These are phyloP conservation scores for Apiospora malaysiana DNA, from an alignment of 2,329 filamentous ascomycete species.

Conservation along the genomic window DNA sequence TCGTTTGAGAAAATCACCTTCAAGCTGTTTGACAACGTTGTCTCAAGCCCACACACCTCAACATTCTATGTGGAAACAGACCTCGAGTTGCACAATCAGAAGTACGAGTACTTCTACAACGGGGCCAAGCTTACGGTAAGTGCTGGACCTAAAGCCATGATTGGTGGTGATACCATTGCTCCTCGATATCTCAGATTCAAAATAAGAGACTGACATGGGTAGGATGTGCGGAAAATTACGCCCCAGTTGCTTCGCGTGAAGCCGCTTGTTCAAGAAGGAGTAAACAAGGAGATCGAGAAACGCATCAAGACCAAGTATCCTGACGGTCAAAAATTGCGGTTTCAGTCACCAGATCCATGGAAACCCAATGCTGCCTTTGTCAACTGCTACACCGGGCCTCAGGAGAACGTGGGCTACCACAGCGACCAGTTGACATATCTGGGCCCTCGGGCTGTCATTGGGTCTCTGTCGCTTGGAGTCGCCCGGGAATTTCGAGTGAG, in stretches of 20 bases:
- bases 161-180: neutral
- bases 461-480: conserved; percentile 88
- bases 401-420: conserved; percentile 89
- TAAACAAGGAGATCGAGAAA: conserved; percentile 77
- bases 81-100: conserved; percentile 72
- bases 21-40: conserved; percentile 86
- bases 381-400: conserved; percentile 86
- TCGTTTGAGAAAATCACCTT: conserved; percentile 77
- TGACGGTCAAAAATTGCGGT: conserved; percentile 72
- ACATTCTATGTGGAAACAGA: conserved; percentile 81
- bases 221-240: conserved; percentile 79
- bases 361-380: conserved; percentile 89
- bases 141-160: neutral
- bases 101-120: conserved; percentile 85
- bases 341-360: conserved; percentile 78
- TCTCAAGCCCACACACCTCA: conserved; percentile 83
- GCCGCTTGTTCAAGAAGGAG: conserved; percentile 71
- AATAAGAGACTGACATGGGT: neutral
- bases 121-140: conserved; percentile 71
- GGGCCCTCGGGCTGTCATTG: conserved; percentile 86
- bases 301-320: conserved; percentile 75
- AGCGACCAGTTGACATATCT: conserved; percentile 93
- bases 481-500: conserved; percentile 92
- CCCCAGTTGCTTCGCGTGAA: conserved; percentile 76
- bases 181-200: neutral